Conservation (phyloP, 1,284 basidiomycete genomes). For the Ceratobasidium theobromae region DNA sequence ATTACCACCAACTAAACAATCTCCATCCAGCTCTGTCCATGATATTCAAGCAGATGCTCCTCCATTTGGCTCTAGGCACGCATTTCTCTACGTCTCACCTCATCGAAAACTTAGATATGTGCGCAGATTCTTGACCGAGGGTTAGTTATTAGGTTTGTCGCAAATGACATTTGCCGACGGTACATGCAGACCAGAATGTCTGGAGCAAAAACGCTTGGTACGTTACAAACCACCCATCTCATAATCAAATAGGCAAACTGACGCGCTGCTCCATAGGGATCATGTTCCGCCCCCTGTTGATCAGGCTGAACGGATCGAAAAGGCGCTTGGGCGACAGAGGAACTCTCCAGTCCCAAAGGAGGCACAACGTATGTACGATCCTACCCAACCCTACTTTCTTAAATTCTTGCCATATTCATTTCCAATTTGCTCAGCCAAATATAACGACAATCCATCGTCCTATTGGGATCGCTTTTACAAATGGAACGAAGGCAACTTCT, state of each 20-base stretch:
- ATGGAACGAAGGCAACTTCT: constrained; percentile 81
- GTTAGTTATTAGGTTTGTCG: not conserved
- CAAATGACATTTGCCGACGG: not conserved
- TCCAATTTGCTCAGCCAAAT: constrained; percentile 47
- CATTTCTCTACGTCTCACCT: not conserved
- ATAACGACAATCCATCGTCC: constrained; percentile 69
- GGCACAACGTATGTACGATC: constrained; percentile 53
- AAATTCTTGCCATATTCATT: not conserved
- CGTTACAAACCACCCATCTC: too few species aligned
- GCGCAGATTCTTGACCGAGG: constrained; percentile 11
- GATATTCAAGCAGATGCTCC: constrained; percentile 55
- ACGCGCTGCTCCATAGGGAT: constrained; percentile 65
- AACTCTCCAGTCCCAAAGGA: constrained; percentile 65
- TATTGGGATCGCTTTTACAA: constrained; percentile 91
- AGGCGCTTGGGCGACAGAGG: constrained; percentile 68
- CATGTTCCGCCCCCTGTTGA: constrained; percentile 83
- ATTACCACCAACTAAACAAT: not conserved
- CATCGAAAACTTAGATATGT: not conserved
- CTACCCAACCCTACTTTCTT: too few species aligned
- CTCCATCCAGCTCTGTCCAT: constrained; percentile 53
- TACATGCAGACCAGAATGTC: constrained; percentile 31
- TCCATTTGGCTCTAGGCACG: constrained; percentile 69
- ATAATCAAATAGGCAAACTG: constrained; percentile 58
- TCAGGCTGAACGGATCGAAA: constrained; percentile 66
- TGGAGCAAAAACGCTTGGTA: constrained; percentile 36